These are phyloP conservation scores for Malus sylvestris DNA, from an alignment of 306 rosid genomes.

Conservation along the genomic window DNA sequence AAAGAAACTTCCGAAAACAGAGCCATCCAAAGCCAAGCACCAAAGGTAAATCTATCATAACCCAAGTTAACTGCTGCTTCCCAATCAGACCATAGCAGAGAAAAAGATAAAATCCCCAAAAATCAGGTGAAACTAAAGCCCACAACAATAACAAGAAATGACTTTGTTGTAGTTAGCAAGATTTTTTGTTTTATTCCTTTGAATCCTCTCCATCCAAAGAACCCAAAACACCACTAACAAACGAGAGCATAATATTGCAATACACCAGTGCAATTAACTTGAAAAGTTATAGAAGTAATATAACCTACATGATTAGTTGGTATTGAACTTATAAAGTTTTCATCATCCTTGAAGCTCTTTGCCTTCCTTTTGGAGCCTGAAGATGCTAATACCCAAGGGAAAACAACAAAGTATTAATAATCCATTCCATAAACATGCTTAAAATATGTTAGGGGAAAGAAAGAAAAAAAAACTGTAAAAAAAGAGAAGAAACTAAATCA, in stretches of 20 bases:
- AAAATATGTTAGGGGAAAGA: neutral
- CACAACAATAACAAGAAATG: neutral
- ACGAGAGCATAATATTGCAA: neutral
- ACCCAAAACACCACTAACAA: neutral
- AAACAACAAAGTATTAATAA: conserved; percentile 12
- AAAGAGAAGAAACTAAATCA: neutral
- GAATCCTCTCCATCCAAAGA: neutral
- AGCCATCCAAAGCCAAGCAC: neutral
- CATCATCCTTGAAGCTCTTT: conserved; percentile 69
- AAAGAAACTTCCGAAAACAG: neutral
- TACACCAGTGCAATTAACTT: neutral
- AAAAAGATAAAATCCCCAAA: neutral
- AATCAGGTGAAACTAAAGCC: neutral
- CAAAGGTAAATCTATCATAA: neutral
- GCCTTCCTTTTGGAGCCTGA: conserved; percentile 68
- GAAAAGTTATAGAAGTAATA: conserved; percentile 9
- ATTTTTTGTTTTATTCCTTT: no score
- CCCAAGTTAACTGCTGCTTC: neutral
- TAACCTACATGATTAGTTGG: conserved; percentile 70
- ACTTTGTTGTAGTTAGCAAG: neutral
- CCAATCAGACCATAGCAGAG: neutral
- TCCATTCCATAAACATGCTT: neutral
- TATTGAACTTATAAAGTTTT: conserved; percentile 70
- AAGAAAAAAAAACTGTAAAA: no score
- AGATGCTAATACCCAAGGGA: conserved; percentile 29